These are phyloP conservation scores for Mytilinidion resinicola DNA, from an alignment of 495 filamentous ascomycete genomes.

Conservation along the genomic window DNA sequence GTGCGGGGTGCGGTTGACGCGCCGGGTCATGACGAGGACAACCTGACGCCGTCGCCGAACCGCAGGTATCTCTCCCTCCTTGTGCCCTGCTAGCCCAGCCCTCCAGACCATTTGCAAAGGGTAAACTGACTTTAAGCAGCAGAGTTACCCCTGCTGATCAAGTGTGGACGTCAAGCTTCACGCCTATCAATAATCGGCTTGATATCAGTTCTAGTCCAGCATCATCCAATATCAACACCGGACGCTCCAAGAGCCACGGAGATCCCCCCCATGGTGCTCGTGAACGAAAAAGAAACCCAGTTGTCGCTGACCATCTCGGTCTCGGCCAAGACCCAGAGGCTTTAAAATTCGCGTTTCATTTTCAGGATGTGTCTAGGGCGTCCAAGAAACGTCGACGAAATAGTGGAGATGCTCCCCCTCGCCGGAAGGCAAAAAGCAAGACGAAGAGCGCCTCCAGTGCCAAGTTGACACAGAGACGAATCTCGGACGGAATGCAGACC, in stretches of 20 bases:
- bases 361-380: neutral
- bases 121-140: neutral
- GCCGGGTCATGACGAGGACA: conserved; percentile 1
- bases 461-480: neutral
- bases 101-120: neutral
- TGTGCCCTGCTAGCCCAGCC: neutral
- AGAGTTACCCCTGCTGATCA: neutral
- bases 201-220: too few relatives aligned
- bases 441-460: neutral
- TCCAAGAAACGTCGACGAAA: neutral
- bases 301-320: conserved; percentile 11
- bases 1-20: neutral
- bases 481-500: conserved; percentile 9
- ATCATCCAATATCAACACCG: too few relatives aligned
- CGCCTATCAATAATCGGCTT: conserved; percentile 10
- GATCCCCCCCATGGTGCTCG: too few relatives aligned
- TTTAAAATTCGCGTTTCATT: neutral
- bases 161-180: conserved; percentile 1
- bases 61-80: neutral
- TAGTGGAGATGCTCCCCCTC: neutral
- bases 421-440: neutral
- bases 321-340: neutral
- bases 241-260: too few relatives aligned
- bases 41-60: neutral
- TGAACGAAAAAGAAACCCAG: neutral